Conservation (phyloP, 768 basidiomycete genomes). For the Naganishia friedmannii region DNA sequence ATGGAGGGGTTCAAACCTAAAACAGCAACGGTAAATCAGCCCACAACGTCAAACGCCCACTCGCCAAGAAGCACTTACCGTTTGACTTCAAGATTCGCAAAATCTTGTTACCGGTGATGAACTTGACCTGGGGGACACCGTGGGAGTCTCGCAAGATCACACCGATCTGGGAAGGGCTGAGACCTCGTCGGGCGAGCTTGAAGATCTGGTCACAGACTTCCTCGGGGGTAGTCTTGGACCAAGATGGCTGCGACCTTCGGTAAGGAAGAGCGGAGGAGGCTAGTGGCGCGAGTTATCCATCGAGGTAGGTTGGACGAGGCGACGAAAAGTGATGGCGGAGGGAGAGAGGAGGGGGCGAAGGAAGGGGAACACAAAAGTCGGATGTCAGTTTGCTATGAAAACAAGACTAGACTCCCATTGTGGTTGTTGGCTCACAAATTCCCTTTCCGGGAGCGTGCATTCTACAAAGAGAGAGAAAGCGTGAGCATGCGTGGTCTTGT, state of each 20-base stretch:
- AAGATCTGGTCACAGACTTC: constrained; percentile 94
- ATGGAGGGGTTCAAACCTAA: constrained; percentile 83
- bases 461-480: constrained; percentile 57
- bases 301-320: background rate
- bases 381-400: constrained; percentile 28
- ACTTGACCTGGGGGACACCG: constrained; percentile 96
- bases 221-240: constrained; percentile 94
- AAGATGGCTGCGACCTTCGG: constrained; percentile 86
- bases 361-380: constrained; percentile 22
- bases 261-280: constrained; percentile 97
- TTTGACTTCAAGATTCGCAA: constrained; percentile 93
- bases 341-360: background rate
- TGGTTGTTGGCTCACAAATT: constrained; percentile 69
- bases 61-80: constrained; percentile 60
- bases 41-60: background rate
- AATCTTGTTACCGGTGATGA: constrained; percentile 99
- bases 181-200: constrained; percentile 96
- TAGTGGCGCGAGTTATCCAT: constrained; percentile 34
- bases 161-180: constrained; percentile 97
- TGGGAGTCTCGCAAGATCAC: constrained; percentile 96
- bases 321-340: background rate
- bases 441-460: constrained; percentile 99
- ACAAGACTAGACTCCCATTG: constrained; percentile 25
- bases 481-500: constrained; percentile 5
- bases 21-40: background rate